Evolutionary conservation across 495 filamentous ascomycete species (phyloP).

Genomic region (Clavariopsis aquatica): DNA sequence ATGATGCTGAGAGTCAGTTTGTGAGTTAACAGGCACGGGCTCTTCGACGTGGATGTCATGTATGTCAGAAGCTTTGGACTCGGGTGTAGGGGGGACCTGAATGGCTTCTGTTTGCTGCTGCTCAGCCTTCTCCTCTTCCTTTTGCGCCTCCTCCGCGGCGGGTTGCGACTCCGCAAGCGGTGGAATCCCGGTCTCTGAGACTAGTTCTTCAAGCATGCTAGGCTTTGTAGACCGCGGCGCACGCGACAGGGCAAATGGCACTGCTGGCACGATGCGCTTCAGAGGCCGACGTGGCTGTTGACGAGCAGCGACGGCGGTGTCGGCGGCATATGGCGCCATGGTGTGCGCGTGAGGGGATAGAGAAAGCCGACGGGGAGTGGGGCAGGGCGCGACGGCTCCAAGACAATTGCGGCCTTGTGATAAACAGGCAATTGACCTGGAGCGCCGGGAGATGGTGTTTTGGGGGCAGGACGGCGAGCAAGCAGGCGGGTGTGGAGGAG

Average conservation of each 20-base stretch:
- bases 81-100: slow-evolving; percentile 30
- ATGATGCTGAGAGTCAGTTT: background rate
- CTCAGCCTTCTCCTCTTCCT: background rate
- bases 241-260: slow-evolving; percentile 30
- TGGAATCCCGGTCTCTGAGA: slow-evolving; percentile 15
- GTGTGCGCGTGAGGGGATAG: background rate
- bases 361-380: background rate
- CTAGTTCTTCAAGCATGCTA: slow-evolving; percentile 29
- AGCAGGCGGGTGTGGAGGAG: slow-evolving; percentile 5
- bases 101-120: slow-evolving; percentile 7
- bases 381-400: slow-evolving; percentile 29
- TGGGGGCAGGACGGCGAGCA: slow-evolving; percentile 6
- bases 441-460: slow-evolving; percentile 32
- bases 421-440: slow-evolving; percentile 40
- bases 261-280: slow-evolving; percentile 35
- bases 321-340: slow-evolving; percentile 33
- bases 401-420: slow-evolving; percentile 35
- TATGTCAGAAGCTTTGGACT: slow-evolving; percentile 27
- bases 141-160: background rate
- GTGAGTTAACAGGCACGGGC: slow-evolving; percentile 16
- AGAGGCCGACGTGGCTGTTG: slow-evolving; percentile 12
- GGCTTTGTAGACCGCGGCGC: slow-evolving; percentile 19
- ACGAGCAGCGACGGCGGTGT: slow-evolving; percentile 19
- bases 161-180: background rate
- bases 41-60: slow-evolving; percentile 4